Conservation (phyloP, 2,329 filamentous ascomycete species). For the Aspergillus sergii region DNA sequence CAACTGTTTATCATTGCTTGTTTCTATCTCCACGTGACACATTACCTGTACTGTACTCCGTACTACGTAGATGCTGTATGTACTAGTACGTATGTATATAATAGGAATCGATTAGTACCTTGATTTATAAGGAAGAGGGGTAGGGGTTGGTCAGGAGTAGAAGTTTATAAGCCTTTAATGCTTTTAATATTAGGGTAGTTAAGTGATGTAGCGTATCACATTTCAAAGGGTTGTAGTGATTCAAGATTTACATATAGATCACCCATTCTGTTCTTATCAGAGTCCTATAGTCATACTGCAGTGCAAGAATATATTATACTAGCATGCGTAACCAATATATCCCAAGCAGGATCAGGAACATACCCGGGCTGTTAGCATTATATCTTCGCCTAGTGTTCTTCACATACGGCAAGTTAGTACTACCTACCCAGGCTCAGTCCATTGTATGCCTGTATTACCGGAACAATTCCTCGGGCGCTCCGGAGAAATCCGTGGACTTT, state of each 20-base stretch:
- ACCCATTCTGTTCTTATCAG: not conserved
- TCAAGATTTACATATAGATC: not conserved
- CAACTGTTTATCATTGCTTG: not conserved
- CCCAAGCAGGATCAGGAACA: not conserved
- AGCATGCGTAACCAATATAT: not conserved
- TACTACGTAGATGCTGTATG: not conserved
- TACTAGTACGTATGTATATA: not conserved
- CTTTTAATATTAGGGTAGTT: not conserved
- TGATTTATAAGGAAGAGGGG: not conserved
- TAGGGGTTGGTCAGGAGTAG: not conserved
- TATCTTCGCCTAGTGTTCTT: not conserved
- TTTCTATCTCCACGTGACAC: conserved; percentile 24
- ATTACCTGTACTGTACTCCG: not conserved
- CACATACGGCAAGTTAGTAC: not conserved
- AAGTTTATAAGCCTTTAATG: not conserved
- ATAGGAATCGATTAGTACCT: not conserved
- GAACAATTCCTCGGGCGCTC: conserved; percentile 21
- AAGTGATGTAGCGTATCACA: not conserved
- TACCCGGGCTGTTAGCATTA: not conserved
- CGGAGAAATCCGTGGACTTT: conserved; percentile 18
- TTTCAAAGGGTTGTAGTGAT: not conserved
- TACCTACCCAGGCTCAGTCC: not conserved
- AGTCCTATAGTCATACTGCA: not conserved
- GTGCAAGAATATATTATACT: not conserved
- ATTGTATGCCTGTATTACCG: conserved; percentile 2